These are phyloP conservation scores for Talaromyces liani DNA, from an alignment of 495 filamentous ascomycete species.

Conservation along the genomic window DNA sequence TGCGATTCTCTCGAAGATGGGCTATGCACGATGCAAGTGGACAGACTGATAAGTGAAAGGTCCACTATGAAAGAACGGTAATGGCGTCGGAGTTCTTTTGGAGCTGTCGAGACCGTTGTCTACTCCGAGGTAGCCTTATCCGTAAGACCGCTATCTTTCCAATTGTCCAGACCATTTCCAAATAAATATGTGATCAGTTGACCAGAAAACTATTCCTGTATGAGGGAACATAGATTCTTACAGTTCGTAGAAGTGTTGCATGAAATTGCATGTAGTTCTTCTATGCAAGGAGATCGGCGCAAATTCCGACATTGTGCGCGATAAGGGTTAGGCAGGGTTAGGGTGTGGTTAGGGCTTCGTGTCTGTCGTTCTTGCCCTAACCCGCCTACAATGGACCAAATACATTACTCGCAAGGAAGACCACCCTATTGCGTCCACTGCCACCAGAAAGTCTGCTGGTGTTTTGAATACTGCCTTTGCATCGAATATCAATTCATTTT, in stretches of 20 bases:
- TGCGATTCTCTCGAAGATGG: neutral
- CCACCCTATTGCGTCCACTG: too few species aligned
- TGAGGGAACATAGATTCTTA: too few species aligned
- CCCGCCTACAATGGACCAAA: neutral
- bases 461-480: too few species aligned
- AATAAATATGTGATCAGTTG: neutral
- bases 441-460: too few species aligned
- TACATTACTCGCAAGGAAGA: too few species aligned
- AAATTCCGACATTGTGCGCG: neutral
- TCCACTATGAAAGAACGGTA: neutral
- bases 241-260: too few species aligned
- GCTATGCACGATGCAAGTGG: neutral
- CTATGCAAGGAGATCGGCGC: neutral
- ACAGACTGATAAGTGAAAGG: neutral
- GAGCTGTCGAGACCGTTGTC: neutral
- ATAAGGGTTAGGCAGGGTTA: neutral
- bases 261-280: neutral
- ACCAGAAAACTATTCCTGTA: too few species aligned
- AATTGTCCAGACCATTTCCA: neutral
- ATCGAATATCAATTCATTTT: too few species aligned
- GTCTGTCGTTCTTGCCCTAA: neutral
- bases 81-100: neutral
- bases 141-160: neutral
- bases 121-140: neutral
- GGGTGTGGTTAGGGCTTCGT: neutral